Evolutionary conservation across 768 basidiomycete genomes (phyloP).

Genomic region (Porphyrellus cyaneotinctus): DNA sequence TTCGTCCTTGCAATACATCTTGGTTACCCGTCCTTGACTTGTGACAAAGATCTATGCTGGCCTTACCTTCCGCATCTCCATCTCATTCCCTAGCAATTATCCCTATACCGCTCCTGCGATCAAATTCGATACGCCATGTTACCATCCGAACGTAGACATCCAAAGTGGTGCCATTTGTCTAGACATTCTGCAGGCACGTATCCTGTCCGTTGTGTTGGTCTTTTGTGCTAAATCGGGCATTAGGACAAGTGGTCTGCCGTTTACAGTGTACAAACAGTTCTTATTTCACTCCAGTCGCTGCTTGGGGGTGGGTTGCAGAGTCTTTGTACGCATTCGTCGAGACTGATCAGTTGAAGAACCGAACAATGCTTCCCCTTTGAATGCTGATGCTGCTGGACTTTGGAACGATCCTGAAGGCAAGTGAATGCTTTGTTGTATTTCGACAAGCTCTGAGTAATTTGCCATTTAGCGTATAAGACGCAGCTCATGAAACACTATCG

Average conservation of each 20-base stretch:
- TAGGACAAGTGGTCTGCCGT: conserved; percentile 94
- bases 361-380: conserved; percentile 89
- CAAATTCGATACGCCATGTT: conserved; percentile 87
- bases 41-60: conserved; percentile 65
- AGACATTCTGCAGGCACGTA: conserved; percentile 76
- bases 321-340: not conserved
- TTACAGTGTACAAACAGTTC: conserved; percentile 86
- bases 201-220: too few species aligned
- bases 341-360: conserved; percentile 53
- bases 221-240: conserved; percentile 5
- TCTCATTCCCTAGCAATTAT: conserved; percentile 83
- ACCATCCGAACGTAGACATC: conserved; percentile 88
- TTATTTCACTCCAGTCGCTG: conserved; percentile 82
- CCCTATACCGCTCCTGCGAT: conserved; percentile 83
- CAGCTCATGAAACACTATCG: conserved; percentile 74
- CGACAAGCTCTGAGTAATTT: not conserved
- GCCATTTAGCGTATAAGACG: conserved; percentile 56
- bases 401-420: conserved; percentile 72
- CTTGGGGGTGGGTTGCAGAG: conserved; percentile 64
- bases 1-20: conserved; percentile 7
- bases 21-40: not conserved
- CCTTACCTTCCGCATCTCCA: conserved; percentile 76
- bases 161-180: conserved; percentile 73
- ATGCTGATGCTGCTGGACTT: conserved; percentile 77
- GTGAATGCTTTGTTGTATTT: conserved; percentile 7